These are phyloP conservation scores for Pyricularia pennisetigena DNA, from an alignment of 2,329 filamentous ascomycete genomes.

Conservation along the genomic window DNA sequence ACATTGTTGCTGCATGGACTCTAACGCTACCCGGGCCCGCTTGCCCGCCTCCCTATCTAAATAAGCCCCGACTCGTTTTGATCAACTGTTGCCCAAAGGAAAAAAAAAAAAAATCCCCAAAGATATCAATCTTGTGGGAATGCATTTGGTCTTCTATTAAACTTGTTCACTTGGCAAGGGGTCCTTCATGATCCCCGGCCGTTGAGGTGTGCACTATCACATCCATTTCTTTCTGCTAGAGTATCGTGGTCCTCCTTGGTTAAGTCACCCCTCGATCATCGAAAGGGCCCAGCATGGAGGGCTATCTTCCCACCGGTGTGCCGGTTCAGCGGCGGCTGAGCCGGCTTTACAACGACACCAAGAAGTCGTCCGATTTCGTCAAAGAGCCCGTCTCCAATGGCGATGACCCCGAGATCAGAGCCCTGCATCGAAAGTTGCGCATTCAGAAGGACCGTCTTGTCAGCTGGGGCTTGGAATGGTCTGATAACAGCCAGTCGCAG, in stretches of 20 bases:
- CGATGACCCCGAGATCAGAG: constrained; percentile 59
- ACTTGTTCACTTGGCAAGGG: neutral
- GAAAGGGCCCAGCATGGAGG: constrained; percentile 30
- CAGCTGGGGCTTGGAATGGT: constrained; percentile 76
- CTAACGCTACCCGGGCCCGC: neutral
- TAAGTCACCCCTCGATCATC: neutral
- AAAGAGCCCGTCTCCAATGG: constrained; percentile 52
- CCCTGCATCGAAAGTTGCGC: constrained; percentile 64
- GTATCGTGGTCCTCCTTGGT: neutral
- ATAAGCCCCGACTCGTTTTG: neutral
- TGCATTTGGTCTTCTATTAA: neutral
- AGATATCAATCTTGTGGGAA: neutral
- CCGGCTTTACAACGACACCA: constrained; percentile 72
- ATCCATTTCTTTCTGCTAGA: neutral
- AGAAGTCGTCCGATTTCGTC: constrained; percentile 66
- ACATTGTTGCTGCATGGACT: neutral
- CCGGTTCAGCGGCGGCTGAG: constrained; percentile 55
- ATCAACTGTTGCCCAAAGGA: neutral
- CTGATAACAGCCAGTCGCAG: constrained; percentile 57
- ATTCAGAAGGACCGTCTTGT: constrained; percentile 74
- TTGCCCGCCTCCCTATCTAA: neutral
- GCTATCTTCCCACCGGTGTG: constrained; percentile 39
- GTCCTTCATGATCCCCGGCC: neutral
- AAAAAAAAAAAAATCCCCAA: too few species aligned
- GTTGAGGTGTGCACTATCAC: neutral